Percentiles rank a stretch among this genome's conserved stretches.
Evolutionary conservation across 768 basidiomycete genomes (phyloP).

Genomic region (Xanthoconium stramineum): DNA sequence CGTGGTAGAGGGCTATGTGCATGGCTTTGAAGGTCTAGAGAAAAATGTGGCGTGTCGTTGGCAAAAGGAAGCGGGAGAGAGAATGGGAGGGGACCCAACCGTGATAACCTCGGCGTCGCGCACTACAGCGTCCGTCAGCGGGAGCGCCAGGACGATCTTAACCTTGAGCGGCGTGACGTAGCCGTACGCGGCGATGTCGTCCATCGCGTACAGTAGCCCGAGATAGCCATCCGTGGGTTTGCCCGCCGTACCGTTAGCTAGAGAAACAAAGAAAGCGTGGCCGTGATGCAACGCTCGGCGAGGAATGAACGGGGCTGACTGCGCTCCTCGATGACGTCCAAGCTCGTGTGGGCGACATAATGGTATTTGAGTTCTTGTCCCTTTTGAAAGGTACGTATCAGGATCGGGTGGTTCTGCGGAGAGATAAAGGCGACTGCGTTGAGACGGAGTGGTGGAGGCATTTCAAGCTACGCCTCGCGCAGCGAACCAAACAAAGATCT

Average conservation of each 20-base stretch:
- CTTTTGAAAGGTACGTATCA: slow-evolving; percentile 69
- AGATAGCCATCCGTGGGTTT: slow-evolving; percentile 79
- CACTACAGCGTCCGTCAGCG: slow-evolving; percentile 77
- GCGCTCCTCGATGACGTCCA: slow-evolving; percentile 91
- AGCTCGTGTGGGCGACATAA: slow-evolving; percentile 85
- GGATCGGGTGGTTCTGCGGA: slow-evolving; percentile 72
- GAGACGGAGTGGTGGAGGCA: slow-evolving; percentile 67
- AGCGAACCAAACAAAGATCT: background rate
- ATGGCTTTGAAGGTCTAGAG: slow-evolving; percentile 81
- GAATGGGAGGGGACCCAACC: slow-evolving; percentile 39
- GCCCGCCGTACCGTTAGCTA: slow-evolving; percentile 37
- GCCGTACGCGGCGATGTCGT: slow-evolving; percentile 90
- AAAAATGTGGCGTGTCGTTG: background rate
- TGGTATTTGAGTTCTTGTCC: slow-evolving; percentile 76
- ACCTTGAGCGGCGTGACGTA: slow-evolving; percentile 86
- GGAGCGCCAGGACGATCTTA: slow-evolving; percentile 81
- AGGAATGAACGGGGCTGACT: slow-evolving; percentile 44
- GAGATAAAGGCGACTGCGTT: slow-evolving; percentile 87
- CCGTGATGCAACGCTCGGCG: background rate
- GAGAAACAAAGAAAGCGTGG: background rate
- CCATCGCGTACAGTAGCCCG: slow-evolving; percentile 84
- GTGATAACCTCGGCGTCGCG: slow-evolving; percentile 75
- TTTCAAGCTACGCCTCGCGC: slow-evolving; percentile 20
- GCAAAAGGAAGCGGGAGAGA: background rate
- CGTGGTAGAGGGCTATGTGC: slow-evolving; percentile 82